Conservation (phyloP, 2,329 filamentous ascomycete species). For the Bipolaris sorokiniana region DNA sequence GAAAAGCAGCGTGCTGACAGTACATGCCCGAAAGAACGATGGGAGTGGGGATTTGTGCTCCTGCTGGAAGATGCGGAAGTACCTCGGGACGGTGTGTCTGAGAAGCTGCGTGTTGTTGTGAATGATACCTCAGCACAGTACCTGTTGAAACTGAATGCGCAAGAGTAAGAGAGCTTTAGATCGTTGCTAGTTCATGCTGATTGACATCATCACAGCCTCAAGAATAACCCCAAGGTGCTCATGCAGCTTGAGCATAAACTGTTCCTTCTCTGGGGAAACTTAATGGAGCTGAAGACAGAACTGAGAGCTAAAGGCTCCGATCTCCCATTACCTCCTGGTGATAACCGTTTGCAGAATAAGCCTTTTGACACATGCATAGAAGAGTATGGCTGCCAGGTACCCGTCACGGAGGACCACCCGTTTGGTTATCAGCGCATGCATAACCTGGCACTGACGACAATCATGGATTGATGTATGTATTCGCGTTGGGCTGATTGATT, state of each 20-base stretch:
- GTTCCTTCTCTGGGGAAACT: conserved; percentile 82
- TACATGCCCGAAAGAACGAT: conserved; percentile 57
- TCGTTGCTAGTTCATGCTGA: background rate
- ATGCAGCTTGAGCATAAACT: conserved; percentile 69
- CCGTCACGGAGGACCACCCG: conserved; percentile 15
- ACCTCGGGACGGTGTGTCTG: conserved; percentile 31
- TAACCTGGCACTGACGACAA: conserved; percentile 30
- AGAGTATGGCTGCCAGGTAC: conserved; percentile 33
- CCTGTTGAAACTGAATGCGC: conserved; percentile 62
- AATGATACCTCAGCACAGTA: conserved; percentile 60
- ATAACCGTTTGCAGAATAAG: conserved; percentile 44
- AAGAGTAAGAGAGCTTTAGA: conserved; percentile 53
- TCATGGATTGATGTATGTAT: conserved; percentile 12
- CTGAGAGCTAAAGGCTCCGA: conserved; percentile 53
- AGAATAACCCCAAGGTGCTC: conserved; percentile 57
- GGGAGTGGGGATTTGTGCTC: conserved; percentile 86
- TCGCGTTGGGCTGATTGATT: background rate
- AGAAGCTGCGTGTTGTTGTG: conserved; percentile 70
- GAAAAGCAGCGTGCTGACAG: conserved; percentile 47
- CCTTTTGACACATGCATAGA: conserved; percentile 51
- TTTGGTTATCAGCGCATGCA: conserved; percentile 35
- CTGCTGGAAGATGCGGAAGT: conserved; percentile 72
- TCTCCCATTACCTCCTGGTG: conserved; percentile 34
- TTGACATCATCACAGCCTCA: conserved; percentile 58
- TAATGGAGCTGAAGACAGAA: conserved; percentile 66